These are phyloP conservation scores for Phylloboletellus chloephorus DNA, from an alignment of 1,284 basidiomycete species.

Conservation along the genomic window DNA sequence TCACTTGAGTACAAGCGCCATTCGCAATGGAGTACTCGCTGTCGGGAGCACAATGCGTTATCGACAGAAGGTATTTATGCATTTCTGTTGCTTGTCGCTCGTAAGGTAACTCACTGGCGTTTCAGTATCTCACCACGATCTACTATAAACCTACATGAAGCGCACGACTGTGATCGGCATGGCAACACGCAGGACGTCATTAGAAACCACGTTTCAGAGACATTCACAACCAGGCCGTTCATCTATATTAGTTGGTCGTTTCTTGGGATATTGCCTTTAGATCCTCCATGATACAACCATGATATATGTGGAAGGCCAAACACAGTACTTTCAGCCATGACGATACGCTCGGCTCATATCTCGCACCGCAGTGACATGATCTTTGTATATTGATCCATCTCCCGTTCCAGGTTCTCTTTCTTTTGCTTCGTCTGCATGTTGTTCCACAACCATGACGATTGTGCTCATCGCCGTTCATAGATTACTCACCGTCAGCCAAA, in stretches of 20 bases:
- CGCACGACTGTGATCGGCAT: slow-evolving; percentile 8
- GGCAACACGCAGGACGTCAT: slow-evolving; percentile 24
- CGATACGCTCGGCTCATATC: slow-evolving; percentile 14
- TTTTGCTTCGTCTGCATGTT: slow-evolving; percentile 16
- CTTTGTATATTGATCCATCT: slow-evolving; percentile 12
- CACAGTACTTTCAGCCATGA: slow-evolving; percentile 16
- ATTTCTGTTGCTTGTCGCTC: neutral
- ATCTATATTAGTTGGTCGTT: slow-evolving; percentile 23
- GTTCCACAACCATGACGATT: slow-evolving; percentile 13
- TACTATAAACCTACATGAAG: slow-evolving; percentile 53
- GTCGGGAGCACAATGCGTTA: slow-evolving; percentile 94
- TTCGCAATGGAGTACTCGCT: slow-evolving; percentile 89
- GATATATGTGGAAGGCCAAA: slow-evolving; percentile 19
- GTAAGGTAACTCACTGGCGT: slow-evolving; percentile 12
- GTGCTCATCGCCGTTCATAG: slow-evolving; percentile 20
- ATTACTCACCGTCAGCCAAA: slow-evolving; percentile 16
- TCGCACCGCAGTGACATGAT: slow-evolving; percentile 7
- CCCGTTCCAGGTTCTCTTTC: slow-evolving; percentile 10
- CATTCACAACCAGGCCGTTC: slow-evolving; percentile 9
- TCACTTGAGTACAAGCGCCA: slow-evolving; percentile 94
- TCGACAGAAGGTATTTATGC: slow-evolving; percentile 71
- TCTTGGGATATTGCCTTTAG: slow-evolving; percentile 30
- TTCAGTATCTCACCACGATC: slow-evolving; percentile 51
- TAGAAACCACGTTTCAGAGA: slow-evolving; percentile 20
- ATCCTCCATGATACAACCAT: slow-evolving; percentile 22